These are phyloP conservation scores for Penicillium simplicissimum DNA, from an alignment of 495 filamentous ascomycete species.

Conservation along the genomic window DNA sequence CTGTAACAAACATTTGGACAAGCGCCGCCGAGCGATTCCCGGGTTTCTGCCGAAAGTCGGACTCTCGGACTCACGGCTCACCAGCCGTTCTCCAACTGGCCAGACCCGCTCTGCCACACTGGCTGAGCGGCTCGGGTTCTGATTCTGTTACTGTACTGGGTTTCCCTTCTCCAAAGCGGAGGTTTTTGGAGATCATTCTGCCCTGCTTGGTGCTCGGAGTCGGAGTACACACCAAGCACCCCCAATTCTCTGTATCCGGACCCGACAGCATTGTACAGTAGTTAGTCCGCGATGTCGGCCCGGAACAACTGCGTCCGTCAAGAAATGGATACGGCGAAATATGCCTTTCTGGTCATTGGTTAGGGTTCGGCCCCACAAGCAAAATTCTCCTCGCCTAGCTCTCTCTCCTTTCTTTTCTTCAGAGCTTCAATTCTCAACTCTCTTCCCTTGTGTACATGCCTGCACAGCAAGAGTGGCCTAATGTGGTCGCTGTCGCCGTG, in stretches of 20 bases:
- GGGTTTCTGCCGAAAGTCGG: slow-evolving; percentile 4
- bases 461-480: not conserved
- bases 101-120: not conserved
- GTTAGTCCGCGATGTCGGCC: too few species aligned
- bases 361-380: not conserved
- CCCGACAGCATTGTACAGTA: too few species aligned
- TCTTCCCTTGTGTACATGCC: not conserved
- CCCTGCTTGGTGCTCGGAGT: not conserved
- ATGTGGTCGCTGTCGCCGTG: not conserved
- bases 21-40: not conserved
- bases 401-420: not conserved
- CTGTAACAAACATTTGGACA: not conserved
- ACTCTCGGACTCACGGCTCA: too few species aligned
- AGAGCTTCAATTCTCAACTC: not conserved
- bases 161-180: slow-evolving; percentile 4
- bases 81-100: not conserved
- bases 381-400: not conserved
- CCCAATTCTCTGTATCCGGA: too few species aligned
- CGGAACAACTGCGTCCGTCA: not conserved
- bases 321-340: not conserved
- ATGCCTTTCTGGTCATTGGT: not conserved
- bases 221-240: not conserved
- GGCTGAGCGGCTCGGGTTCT: not conserved
- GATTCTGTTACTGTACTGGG: not conserved
- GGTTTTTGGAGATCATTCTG: not conserved